Conservation (phyloP, 208 protist genomes). For the Trypanosoma congolense region DNA sequence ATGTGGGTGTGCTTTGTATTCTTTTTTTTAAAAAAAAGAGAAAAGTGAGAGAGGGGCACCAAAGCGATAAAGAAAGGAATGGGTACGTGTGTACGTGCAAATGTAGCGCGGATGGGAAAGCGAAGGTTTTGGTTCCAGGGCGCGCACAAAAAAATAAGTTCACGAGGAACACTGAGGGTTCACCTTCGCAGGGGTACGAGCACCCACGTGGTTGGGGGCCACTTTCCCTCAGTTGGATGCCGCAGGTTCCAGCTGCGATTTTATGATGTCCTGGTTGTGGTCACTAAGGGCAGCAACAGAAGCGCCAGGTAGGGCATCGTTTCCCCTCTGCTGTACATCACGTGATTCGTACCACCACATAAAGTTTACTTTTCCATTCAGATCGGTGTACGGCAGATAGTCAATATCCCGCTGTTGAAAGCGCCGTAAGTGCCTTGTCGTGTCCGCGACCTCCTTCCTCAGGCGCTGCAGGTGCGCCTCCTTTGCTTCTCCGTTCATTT, state of each 20-base stretch:
- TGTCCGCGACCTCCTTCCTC: constrained; percentile 57
- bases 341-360: constrained; percentile 92
- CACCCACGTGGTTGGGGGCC: too few relatives aligned
- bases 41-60: too few relatives aligned
- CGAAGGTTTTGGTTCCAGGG: too few relatives aligned
- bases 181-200: too few relatives aligned
- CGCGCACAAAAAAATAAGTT: too few relatives aligned
- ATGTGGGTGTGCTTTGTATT: too few relatives aligned
- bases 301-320: constrained; percentile 33
- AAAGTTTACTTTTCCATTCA: constrained; percentile 91
- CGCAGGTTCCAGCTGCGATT: not conserved
- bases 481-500: constrained; percentile 69
- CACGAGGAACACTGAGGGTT: too few relatives aligned
- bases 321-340: constrained; percentile 23
- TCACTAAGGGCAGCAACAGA: not conserved
- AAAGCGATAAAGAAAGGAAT: too few relatives aligned
- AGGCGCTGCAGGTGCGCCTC: constrained; percentile 57
- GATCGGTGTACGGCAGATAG: constrained; percentile 89
- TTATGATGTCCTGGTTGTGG: not conserved
- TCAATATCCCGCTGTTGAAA: constrained; percentile 86
- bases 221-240: too few relatives aligned
- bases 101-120: too few relatives aligned
- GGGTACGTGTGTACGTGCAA: too few relatives aligned
- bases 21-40: too few relatives aligned
- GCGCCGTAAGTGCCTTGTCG: constrained; percentile 58